Evolutionary conservation across 805 yeast genomes (phyloP).

Genomic region (Sugiyamaella marilandica): DNA sequence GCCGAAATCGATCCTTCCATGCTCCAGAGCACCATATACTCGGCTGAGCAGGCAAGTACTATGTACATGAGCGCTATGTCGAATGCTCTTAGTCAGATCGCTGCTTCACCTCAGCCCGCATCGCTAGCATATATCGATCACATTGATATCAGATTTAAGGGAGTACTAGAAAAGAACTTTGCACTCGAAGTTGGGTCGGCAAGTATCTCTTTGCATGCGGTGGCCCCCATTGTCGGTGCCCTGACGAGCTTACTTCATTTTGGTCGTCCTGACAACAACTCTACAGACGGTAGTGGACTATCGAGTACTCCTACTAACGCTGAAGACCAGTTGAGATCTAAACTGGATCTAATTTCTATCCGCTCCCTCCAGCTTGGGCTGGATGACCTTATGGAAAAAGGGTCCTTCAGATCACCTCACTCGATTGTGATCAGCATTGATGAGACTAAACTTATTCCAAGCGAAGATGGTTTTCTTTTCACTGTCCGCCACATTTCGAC

Average conservation of each 20-base stretch:
- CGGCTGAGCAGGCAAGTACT: constrained; percentile 65
- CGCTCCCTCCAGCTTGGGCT: background rate
- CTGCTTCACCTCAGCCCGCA: constrained; percentile 15
- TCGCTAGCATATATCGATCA: constrained; percentile 7
- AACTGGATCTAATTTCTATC: background rate
- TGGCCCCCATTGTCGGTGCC: background rate
- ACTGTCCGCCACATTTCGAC: background rate
- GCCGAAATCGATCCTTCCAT: constrained; percentile 11
- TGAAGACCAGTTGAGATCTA: background rate
- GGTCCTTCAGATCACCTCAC: background rate
- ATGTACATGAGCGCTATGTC: constrained; percentile 81
- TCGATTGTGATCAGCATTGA: background rate
- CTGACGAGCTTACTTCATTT: background rate
- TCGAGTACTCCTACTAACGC: background rate
- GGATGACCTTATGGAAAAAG: background rate
- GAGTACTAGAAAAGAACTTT: constrained; percentile 28
- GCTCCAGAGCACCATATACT: constrained; percentile 51
- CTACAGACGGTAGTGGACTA: constrained; percentile 10
- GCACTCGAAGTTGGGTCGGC: constrained; percentile 12
- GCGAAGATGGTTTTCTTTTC: background rate
- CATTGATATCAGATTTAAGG: constrained; percentile 20
- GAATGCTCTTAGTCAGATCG: constrained; percentile 34
- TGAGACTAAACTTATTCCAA: background rate
- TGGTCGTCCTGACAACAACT: constrained; percentile 20
- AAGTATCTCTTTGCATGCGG: constrained; percentile 5